These are phyloP conservation scores for Fusarium begoniae DNA, from an alignment of 2,329 filamentous ascomycete genomes.

Conservation along the genomic window DNA sequence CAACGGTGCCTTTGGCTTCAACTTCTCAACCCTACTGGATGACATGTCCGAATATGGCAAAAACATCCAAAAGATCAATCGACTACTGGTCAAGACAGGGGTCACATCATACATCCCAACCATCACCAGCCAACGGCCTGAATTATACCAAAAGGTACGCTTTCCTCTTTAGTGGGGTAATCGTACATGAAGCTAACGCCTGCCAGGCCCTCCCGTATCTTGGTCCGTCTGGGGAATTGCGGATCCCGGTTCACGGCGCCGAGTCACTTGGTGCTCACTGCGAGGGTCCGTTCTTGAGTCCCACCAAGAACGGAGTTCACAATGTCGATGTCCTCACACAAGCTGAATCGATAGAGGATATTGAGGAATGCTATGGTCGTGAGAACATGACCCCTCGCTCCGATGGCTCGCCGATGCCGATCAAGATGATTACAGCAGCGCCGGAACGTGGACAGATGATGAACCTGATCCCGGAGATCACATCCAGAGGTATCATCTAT, in stretches of 20 bases:
- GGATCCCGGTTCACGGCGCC: conserved; percentile 73
- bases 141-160: conserved; percentile 79
- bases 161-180: conserved; percentile 21
- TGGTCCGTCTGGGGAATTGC: conserved; percentile 71
- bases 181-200: conserved; percentile 36
- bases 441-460: conserved; percentile 81
- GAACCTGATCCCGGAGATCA: conserved; percentile 72
- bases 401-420: conserved; percentile 52
- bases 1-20: conserved; percentile 92
- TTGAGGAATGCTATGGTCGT: conserved; percentile 76
- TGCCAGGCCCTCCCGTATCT: conserved; percentile 75
- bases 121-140: conserved; percentile 80
- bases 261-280: conserved; percentile 91
- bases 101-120: conserved; percentile 91
- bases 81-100: conserved; percentile 76
- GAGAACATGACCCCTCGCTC: conserved; percentile 66
- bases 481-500: conserved; percentile 73
- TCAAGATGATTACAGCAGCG: conserved; percentile 87
- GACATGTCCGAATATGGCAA: conserved; percentile 75
- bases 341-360: conserved; percentile 70
- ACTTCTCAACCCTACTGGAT: conserved; percentile 83
- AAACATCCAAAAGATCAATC: conserved; percentile 76
- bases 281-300: conserved; percentile 88
- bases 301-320: conserved; percentile 87
- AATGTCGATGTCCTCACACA: conserved; percentile 75